Percentiles rank a stretch among this genome's conserved stretches.
These are phyloP conservation scores for Mycena pura DNA, from an alignment of 768 basidiomycete species.

Conservation along the genomic window DNA sequence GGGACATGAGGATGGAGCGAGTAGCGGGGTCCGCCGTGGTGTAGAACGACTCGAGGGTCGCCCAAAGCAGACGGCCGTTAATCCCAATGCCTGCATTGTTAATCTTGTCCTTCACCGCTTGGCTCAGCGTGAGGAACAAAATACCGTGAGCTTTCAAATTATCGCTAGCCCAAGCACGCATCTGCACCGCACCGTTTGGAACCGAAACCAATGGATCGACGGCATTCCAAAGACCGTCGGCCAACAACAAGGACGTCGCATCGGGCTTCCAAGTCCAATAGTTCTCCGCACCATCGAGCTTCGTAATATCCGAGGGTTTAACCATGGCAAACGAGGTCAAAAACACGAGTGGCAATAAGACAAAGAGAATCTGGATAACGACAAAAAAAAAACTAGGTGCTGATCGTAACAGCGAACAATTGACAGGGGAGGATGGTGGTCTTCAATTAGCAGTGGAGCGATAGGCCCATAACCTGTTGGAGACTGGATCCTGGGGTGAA, in stretches of 20 bases:
- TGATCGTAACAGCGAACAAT: conserved; percentile 9
- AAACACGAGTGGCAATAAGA: neutral
- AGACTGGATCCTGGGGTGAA: too few species aligned
- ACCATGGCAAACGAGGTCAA: neutral
- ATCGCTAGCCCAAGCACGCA: neutral
- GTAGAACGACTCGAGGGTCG: neutral
- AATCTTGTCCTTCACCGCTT: neutral
- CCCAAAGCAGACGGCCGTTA: conserved; percentile 1
- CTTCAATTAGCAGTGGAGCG: neutral
- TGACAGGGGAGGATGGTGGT: neutral
- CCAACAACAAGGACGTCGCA: neutral
- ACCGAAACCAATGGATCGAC: neutral
- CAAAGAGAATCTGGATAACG: neutral
- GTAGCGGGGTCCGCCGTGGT: neutral
- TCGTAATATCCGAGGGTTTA: neutral
- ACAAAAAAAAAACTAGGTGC: neutral
- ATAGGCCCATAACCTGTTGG: too few species aligned
- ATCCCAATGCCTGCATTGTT: neutral
- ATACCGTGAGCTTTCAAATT: neutral
- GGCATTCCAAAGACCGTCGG: neutral
- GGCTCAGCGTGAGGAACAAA: neutral
- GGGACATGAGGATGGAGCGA: conserved; percentile 3
- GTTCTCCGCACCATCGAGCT: neutral
- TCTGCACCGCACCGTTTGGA: neutral
- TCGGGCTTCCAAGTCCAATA: neutral